Conservation (phyloP, 129 eudicot genomes). For the Pulicaria dysenterica region DNA sequence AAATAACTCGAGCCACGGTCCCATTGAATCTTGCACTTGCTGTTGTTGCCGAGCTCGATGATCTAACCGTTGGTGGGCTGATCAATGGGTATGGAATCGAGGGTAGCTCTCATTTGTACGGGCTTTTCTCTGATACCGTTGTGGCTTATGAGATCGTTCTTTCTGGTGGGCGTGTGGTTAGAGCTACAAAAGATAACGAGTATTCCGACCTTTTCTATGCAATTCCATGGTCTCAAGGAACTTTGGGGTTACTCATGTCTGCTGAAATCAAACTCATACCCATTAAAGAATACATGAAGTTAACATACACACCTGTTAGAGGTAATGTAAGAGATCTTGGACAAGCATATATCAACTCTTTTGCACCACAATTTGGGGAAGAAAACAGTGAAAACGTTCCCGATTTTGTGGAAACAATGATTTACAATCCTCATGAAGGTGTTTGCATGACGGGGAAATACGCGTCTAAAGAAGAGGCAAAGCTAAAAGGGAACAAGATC, state of each 20-base stretch:
- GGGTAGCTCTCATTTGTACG: constrained; percentile 91
- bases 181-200: constrained; percentile 89
- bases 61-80: constrained; percentile 91
- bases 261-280: constrained; percentile 96
- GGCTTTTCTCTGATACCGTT: constrained; percentile 86
- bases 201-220: constrained; percentile 86
- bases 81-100: constrained; percentile 94
- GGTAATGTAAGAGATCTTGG: constrained; percentile 73
- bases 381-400: constrained; percentile 76
- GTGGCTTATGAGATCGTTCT: constrained; percentile 88
- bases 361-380: constrained; percentile 76
- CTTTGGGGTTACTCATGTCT: constrained; percentile 85
- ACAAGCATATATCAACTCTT: constrained; percentile 75
- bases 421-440: constrained; percentile 68
- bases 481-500: constrained; percentile 64
- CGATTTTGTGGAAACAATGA: constrained; percentile 81
- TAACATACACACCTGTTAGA: constrained; percentile 71
- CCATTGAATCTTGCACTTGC: constrained; percentile 93
- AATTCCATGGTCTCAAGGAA: constrained; percentile 97
- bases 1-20: constrained; percentile 81
- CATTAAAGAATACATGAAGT: constrained; percentile 79
- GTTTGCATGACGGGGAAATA: constrained; percentile 76
- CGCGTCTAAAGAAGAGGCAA: constrained; percentile 77
- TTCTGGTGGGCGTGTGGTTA: constrained; percentile 73
- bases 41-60: constrained; percentile 97